Percentiles rank a stretch among this genome's conserved stretches.
Evolutionary conservation across 2,329 filamentous ascomycete species (phyloP).

Genomic region (Aspergillus jensenii): DNA sequence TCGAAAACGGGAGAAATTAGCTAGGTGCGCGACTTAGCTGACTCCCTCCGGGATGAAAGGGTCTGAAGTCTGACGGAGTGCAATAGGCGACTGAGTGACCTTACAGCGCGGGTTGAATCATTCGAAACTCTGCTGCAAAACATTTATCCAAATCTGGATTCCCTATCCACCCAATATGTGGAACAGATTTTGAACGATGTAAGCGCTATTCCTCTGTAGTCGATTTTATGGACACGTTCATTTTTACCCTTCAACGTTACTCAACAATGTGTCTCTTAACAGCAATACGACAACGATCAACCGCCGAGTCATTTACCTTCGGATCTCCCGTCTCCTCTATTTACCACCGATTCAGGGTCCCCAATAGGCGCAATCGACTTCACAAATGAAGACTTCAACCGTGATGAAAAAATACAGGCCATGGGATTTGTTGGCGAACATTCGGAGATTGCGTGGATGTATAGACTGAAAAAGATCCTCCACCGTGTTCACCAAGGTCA

Average conservation of each 20-base stretch:
- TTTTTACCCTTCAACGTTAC: not conserved
- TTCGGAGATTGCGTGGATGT: constrained; percentile 46
- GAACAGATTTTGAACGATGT: constrained; percentile 37
- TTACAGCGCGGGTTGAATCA: constrained; percentile 36
- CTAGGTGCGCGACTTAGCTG: constrained; percentile 34
- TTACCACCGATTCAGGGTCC: constrained; percentile 23
- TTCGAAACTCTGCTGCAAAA: constrained; percentile 37
- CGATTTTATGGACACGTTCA: not conserved
- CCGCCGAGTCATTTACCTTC: constrained; percentile 12
- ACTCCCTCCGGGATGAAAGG: not conserved
- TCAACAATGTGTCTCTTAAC: constrained; percentile 12
- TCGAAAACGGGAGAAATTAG: constrained; percentile 44
- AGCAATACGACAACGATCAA: constrained; percentile 14
- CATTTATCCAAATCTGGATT: constrained; percentile 33
- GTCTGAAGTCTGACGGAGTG: constrained; percentile 12
- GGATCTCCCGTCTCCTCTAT: constrained; percentile 7
- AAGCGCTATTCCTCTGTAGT: constrained; percentile 15
- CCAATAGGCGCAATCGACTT: constrained; percentile 39
- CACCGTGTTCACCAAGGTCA: constrained; percentile 23
- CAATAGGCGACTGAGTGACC: constrained; percentile 39
- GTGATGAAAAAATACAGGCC: constrained; percentile 37
- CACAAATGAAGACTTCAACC: constrained; percentile 45
- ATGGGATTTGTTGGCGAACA: constrained; percentile 47
- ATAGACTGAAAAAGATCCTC: constrained; percentile 40
- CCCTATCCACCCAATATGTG: constrained; percentile 34